Conservation (phyloP, 1,139 yeast genomes). For the Meyerozyma elateridarum region DNA sequence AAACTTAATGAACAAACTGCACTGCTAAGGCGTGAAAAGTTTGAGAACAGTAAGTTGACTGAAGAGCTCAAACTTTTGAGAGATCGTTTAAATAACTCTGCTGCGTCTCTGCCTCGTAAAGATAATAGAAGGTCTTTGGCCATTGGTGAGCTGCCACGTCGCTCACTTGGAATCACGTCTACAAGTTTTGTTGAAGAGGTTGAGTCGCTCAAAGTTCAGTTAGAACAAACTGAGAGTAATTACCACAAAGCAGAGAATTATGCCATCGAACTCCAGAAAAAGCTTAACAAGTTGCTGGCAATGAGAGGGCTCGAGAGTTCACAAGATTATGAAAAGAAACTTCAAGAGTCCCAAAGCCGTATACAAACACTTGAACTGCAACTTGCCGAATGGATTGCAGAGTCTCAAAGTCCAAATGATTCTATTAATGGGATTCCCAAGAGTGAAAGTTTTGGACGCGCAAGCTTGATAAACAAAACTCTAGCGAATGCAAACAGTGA, state of each 20-base stretch:
- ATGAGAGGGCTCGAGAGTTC: constrained; percentile 34
- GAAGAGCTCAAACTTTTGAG: constrained; percentile 58
- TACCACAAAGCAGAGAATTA: constrained; percentile 43
- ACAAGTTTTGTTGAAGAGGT: constrained; percentile 22
- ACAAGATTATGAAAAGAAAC: constrained; percentile 36
- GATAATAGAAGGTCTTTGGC: constrained; percentile 29
- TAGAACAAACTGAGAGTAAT: constrained; percentile 41
- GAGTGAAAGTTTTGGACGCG: constrained; percentile 39
- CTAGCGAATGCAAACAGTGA: constrained; percentile 38
- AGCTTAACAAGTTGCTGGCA: constrained; percentile 39
- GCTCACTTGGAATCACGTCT: neutral
- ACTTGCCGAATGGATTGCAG: constrained; percentile 12
- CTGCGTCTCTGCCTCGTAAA: constrained; percentile 21
- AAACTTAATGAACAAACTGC: constrained; percentile 53
- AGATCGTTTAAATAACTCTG: constrained; percentile 24
- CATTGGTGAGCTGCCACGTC: constrained; percentile 22
- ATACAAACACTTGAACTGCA: constrained; percentile 32
- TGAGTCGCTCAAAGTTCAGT: constrained; percentile 29
- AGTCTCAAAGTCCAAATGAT: constrained; percentile 9
- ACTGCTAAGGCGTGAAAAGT: constrained; percentile 44
- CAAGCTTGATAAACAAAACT: constrained; percentile 26
- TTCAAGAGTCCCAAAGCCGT: constrained; percentile 32
- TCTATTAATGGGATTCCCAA: constrained; percentile 15
- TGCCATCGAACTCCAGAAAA: constrained; percentile 45
- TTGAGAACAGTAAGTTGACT: constrained; percentile 50